Conservation (phyloP, 1,284 basidiomycete genomes). For the Fomes fomentarius region DNA sequence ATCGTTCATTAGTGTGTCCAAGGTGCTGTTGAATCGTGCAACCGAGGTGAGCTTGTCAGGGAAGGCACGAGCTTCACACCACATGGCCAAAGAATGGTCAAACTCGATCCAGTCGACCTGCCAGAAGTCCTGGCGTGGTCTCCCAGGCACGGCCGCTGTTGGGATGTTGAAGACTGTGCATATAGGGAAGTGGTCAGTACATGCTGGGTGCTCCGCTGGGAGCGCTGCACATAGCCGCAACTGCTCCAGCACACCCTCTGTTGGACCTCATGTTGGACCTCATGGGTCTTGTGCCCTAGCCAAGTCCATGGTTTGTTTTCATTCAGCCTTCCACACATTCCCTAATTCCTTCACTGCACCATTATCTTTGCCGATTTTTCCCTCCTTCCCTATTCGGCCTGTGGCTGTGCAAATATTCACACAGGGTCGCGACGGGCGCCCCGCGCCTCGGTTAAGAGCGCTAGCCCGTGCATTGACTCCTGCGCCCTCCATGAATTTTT, state of each 20-base stretch:
- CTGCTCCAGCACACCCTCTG: conserved; percentile 6
- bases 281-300: too few species aligned
- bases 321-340: too few species aligned
- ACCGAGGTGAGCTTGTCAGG: background rate
- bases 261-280: too few species aligned
- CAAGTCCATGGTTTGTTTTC: too few species aligned
- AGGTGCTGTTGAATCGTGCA: conserved; percentile 11
- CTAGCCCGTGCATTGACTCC: too few species aligned
- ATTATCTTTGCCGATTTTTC: too few species aligned
- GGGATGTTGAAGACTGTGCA: conserved; percentile 14
- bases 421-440: too few species aligned
- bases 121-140: conserved; percentile 24
- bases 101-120: conserved; percentile 31
- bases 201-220: conserved; percentile 15
- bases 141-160: background rate
- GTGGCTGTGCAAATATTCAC: too few species aligned
- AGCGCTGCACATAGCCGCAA: conserved; percentile 25
- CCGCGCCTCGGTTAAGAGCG: too few species aligned
- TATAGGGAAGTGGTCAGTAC: conserved; percentile 33
- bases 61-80: background rate
- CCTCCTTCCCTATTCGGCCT: too few species aligned
- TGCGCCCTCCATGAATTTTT: too few species aligned
- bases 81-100: conserved; percentile 5
- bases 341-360: too few species aligned
- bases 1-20: conserved; percentile 16